Base-by-base conservation (phyloP, 2,329 filamentous ascomycete genomes). In the Penicillium aurantiogriseum region DNA sequence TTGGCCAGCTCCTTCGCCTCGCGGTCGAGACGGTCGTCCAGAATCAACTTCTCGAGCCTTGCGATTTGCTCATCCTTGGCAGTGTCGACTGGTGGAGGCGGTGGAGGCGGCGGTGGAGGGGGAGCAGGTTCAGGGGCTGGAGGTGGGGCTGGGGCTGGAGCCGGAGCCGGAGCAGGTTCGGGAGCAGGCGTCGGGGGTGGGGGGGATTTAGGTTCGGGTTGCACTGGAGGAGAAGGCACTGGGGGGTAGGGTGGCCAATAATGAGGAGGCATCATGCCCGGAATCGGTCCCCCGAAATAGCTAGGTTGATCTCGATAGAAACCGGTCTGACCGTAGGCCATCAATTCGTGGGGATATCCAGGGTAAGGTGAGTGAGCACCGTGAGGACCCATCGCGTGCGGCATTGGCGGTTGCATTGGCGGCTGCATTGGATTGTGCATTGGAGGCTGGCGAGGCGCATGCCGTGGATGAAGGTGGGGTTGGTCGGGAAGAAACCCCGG, bases 41-140 rank as follows among this genome's bases (percentile, higher is more conserved):
- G 54, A 44, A 82, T 79, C 57, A 90, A 73, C 64, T 88, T 81
- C 60, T 84, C 80, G 60, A 87, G 81, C 56, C 88, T 80, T n/a
- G 78, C 78, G 60, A 88, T 85, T 55, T 88, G 79, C 58, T 82
- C 80, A 45, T 79, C 77, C 58, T 80, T 79, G 6, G 74, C 83
- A 2, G 82, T 79, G 52, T 88, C 83, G 31, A 74, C 71, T 9
- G 76, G 70, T 5, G 49, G 53, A 8, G 58, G 56, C 2, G 65
- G 56, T 5, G 49, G 53, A 6, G 31, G 31, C 4, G 31, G 31
- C 5, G 31, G 31, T n/a, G 36, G 59, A 19, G 19, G 33, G 1
- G 56, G 46, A 13, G 54, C 42, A 19, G 56, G 52, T 13, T 29
- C 50, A 9, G 58, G 58, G 11, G 58, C 51, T 2, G 61, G 55